Evolutionary conservation across 2,329 filamentous ascomycete genomes (phyloP), one percentile per base, ranked within the genome.

Genomic region (Xylariaceae sp.): DNA sequence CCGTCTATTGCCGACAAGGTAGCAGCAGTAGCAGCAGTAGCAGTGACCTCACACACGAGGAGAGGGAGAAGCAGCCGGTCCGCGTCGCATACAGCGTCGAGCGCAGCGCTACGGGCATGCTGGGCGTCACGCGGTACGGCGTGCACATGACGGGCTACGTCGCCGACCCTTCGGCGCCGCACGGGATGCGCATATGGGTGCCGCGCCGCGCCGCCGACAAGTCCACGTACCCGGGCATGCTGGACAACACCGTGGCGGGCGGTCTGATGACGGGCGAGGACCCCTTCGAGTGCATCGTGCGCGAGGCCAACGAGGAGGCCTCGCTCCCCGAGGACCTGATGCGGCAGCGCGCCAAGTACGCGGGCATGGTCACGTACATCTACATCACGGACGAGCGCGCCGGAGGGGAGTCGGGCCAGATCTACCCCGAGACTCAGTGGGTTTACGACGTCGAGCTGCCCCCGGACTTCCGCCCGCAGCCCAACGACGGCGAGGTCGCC

Each of bases 181-280:
- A 73, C 36, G 82, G 81, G 13, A 64, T 94, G 31, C 82, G 79
- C 55, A 71, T 98, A 28, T 97, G 92, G 90, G 77, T 94, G 2
- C 85, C 92, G 3, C 75, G 81, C 31, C 74, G 92, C 8, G 77
- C 88, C 9, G 70, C 69, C 35, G 76, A 70, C 42, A 98, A 97
- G 69, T 78, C 85, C 50, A 96, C 88, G 0, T 98, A 90, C 57
- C 83, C 84, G 0, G 76, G 84, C n/a, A 89, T 96, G 75, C 70
- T 98, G 50, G 92, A 98, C 63, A 98, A 97, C 61, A 88, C 88
- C 2, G 92, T 94, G 5, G 92, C 89, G 0, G 76, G 76, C n/a
- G 76, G 88, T 0, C 81, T 97, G 50, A 81, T 83, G 59, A 85
- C 86, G 0, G 84, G 82, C 11, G 89, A 96, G 60, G 73, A 73